Evolutionary conservation across 106 monocot species (phyloP), one percentile per base, ranked within the genome.

Genomic region (Acorus calamus): DNA sequence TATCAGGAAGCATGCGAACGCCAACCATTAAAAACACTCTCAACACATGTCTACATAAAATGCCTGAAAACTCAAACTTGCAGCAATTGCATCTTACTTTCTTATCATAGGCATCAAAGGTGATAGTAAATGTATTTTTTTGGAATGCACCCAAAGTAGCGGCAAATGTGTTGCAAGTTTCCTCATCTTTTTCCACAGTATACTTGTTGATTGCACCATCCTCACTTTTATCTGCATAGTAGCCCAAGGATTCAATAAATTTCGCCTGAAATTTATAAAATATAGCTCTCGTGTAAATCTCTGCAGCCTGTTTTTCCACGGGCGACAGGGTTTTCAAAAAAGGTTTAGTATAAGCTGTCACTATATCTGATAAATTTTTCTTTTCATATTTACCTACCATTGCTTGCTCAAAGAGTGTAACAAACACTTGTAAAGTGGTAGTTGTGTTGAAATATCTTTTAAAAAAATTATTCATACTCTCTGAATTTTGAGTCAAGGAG

Each of bases 31-130:
- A 69, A 49, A 87, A 83, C 49, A 87, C 71, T 65, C 57, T 77
- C 51, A 87, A 50, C 2, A 75, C 79, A 75, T 87, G 87, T 60
- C 87, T 71, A 62, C 87, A 87, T 69, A 87, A 68, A 66, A 87
- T 77, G 14, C 87, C 87, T 44, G 77, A 80, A 14, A 62, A 77
- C 65, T 87, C 87, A 69, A 87, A 87, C 73, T 74, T 77, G 51
- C 77, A 77, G 74, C 87, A 87, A 61, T 69, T 80, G 28, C 87
- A 87, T 53, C 69, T 63, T 4, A 73, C 80, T 78, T 71, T 83
- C 10, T 43, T 71, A 44, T 83, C 77, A 56, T 76, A 67, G 6
- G 74, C 46, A 66, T 60, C 64, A 8, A 83, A 77, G 10, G 71
- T 65, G 46, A 83, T 79, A 45, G 42, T 72, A 75, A 75, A 77